phyloP scores from a whole-genome alignment of 1,139 yeast species.

The Fermentozyma sake region DNA sequence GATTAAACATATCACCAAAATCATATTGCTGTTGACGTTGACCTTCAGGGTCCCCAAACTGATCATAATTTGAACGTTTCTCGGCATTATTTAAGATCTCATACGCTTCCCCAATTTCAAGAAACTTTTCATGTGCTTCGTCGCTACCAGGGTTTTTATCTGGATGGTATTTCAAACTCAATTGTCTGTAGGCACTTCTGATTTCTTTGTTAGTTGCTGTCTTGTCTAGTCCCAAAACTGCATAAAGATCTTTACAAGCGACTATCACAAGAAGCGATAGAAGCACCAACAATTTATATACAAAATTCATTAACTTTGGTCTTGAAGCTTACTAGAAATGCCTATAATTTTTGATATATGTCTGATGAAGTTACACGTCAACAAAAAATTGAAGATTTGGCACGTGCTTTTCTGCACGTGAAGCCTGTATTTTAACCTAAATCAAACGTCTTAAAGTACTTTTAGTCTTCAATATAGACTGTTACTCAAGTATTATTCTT shows the following conservation, averaged over 20 bases:
- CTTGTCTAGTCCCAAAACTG: slow-evolving; percentile 60
- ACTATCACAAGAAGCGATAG: slow-evolving; percentile 5
- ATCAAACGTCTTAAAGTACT: too few relatives aligned
- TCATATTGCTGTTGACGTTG: slow-evolving; percentile 32
- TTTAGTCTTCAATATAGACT: too few relatives aligned
- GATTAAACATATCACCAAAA: slow-evolving; percentile 66
- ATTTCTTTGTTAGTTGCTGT: slow-evolving; percentile 77
- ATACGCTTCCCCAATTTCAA: slow-evolving; percentile 91
- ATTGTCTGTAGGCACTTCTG: slow-evolving; percentile 77
- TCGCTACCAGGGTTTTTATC: slow-evolving; percentile 79
- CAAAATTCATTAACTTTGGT: too few relatives aligned
- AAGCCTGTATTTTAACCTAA: too few relatives aligned
- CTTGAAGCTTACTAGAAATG: too few relatives aligned
- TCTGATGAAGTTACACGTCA: too few relatives aligned
- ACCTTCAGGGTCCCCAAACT: slow-evolving; percentile 80
- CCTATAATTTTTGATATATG: too few relatives aligned
- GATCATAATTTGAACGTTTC: slow-evolving; percentile 69
- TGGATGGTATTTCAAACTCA: slow-evolving; percentile 89
- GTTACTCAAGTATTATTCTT: too few relatives aligned
- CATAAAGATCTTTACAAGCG: slow-evolving; percentile 32
- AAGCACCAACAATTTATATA: too few relatives aligned
- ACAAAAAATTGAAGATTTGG: too few relatives aligned
- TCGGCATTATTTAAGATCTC: slow-evolving; percentile 78
- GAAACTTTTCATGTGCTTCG: slow-evolving; percentile 78
- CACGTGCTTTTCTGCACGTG: too few relatives aligned